Base-by-base conservation (phyloP, 257 asterid species). In the Salvia miltiorrhiza region DNA sequence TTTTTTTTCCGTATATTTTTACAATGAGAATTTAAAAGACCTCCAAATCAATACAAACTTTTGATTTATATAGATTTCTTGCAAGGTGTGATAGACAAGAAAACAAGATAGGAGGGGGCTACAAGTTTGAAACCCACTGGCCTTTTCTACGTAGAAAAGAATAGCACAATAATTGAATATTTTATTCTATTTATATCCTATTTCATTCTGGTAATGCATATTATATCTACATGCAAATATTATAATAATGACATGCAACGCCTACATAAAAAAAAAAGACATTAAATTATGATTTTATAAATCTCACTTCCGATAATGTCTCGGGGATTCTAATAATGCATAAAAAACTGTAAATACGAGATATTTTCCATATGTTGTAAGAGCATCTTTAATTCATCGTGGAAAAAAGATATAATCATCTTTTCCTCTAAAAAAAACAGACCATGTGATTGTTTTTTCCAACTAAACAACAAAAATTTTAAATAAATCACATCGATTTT, bases 361-460 rank as follows among this genome's bases (percentile, higher is more conserved):
- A 19, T 14, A 41, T 45, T 21, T 33, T 21, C 49, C 20, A 47
- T 33, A 33, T 30, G 35, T 7, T 21, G 17, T 52, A 67, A 49
- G 6, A 20, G 32, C 7, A 33, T 32, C 4, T 23, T 39, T 17
- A 43, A 1, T 43, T 43, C 6, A 26, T 69, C 12, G 12, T 28
- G 63, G 24, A 61, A 72, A 24, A 63, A 11, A 33, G 13, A 21
- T 37, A 37, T 1, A 23, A 28, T 26, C 44, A 19, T 14, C 23
- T 45, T 23, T 71, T 7, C 12, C 39, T 30, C 39, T 45, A 8
- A 17, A 28, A 33, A 65, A 69, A 54, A 63, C 72, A 69, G 45
- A 63, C 65, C 79, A 75, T 56, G 79, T 69, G 79, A 66, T 20
- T 50, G 53, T 37, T 74, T 53, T 68, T 55, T 13, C 39, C 52